Evolutionary conservation across 371 early-diverging fungal species (phyloP).

Genomic region (Mortierella sp.): DNA sequence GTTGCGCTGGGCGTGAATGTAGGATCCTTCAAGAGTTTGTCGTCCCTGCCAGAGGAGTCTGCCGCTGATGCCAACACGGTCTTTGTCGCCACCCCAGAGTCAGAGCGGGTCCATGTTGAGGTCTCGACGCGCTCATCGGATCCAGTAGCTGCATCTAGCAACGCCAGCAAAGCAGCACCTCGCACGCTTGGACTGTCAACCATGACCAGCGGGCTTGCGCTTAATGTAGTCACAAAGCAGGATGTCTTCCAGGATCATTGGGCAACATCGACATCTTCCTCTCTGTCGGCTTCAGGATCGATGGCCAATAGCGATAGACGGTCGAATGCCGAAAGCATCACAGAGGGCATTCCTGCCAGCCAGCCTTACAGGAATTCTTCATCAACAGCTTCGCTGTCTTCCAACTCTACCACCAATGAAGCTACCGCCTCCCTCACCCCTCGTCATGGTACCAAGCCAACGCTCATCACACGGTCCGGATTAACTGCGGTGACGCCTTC

Average conservation of each 20-base stretch:
- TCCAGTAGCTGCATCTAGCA: neutral
- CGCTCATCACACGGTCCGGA: slow-evolving; percentile 36
- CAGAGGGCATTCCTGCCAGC: neutral
- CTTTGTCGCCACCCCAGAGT: slow-evolving; percentile 4
- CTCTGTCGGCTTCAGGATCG: slow-evolving; percentile 23
- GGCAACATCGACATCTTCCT: slow-evolving; percentile 27
- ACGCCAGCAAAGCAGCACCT: slow-evolving; percentile 18
- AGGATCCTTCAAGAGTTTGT: slow-evolving; percentile 15
- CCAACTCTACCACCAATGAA: slow-evolving; percentile 26
- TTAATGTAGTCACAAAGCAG: slow-evolving; percentile 42
- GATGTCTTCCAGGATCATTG: slow-evolving; percentile 51
- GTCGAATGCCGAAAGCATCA: slow-evolving; percentile 12
- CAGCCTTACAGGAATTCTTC: slow-evolving; percentile 10
- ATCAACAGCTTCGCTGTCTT: slow-evolving; percentile 22
- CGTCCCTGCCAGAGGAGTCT: slow-evolving; percentile 8
- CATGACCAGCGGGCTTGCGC: slow-evolving; percentile 27
- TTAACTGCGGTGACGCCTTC: slow-evolving; percentile 40
- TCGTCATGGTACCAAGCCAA: slow-evolving; percentile 31
- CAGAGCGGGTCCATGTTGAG: neutral
- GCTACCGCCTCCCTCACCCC: neutral
- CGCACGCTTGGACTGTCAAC: slow-evolving; percentile 33
- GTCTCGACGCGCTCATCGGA: neutral
- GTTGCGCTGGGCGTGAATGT: neutral
- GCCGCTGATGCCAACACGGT: neutral
- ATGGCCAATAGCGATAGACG: slow-evolving; percentile 21